Evolutionary conservation across 2,329 filamentous ascomycete species (phyloP), one percentile per base, ranked within the genome.

Genomic region (Penicillium sp.): DNA sequence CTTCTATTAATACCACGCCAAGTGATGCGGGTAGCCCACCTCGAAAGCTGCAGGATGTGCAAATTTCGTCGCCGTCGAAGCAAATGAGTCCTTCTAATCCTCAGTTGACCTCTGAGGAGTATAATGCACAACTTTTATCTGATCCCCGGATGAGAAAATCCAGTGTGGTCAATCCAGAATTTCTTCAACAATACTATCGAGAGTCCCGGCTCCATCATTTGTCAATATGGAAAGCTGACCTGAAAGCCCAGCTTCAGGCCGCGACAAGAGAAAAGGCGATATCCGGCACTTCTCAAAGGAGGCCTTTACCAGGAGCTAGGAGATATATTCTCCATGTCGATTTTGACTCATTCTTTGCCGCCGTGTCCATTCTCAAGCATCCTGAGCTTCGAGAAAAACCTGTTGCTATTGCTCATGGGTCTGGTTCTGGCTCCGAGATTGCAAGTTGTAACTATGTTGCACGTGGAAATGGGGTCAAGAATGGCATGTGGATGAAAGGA

Each of bases 401-500:
- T 0, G 88, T 90, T 2, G 95, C 91, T 0, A 91, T 99, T 37
- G 94, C 95, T 4, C 95, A 99, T 73, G 91, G 94, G 4, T 86
- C 85, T 49, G 94, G 94, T 0, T 87, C 86, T 26, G 92, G 92
- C 0, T 97, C 94, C 0, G 95, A 99, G 74, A 98, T 99, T 71
- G 95, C 95, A 24, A 97, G 93, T 66, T 99, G 95, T 79, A 99
- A 99, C 72, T 99, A 99, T 74, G 88, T 90, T 22, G 95, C 96
- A 7, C 88, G 95, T 40, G 84, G 86, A 35, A 95, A 89, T 69
- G 94, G 94, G 1, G 84, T 99, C 58, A 97, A 93, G 74, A 99
- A 99, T 69, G 96, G 96, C 40, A 99, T 98, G 95, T 99, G 96
- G 95, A 98, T 99, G 94, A 96, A 94, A 75, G 85, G 86, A 37